Evolutionary conservation across 768 basidiomycete genomes (phyloP), one percentile per base, ranked within the genome.

Genomic region (Hygrophorus pudorinus): DNA sequence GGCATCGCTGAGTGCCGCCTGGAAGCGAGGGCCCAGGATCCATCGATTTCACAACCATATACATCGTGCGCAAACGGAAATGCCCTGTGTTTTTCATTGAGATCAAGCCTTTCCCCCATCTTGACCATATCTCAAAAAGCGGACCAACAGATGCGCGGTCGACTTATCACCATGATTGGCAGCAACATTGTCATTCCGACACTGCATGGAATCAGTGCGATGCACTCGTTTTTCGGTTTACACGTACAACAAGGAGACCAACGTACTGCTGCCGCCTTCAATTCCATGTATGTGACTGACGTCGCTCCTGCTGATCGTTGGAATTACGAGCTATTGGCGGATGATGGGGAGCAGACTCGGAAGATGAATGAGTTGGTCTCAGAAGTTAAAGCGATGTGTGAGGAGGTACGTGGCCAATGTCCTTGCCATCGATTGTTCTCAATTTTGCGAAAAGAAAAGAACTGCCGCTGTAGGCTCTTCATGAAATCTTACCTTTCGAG

Each of bases 221-320:
- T 53, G 53, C 18, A 45, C 49, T 42, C 38, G 46, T 12, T 48
- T 54, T 35, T 47, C 45, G 13, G 40, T 53, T n/a, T 51, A 50
- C 47, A 31, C 45, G 30, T 48, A 51, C 40, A 40, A 41, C 13
- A 42, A 35, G 32, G 47, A 39, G 32, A 50, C 24, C 11, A 40
- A 40, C 9, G n/a, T n/a, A 41, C 28, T 49, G 11, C n/a, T 16
- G 29, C 53, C 50, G 16, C 35, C 39, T 21, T 9, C 38, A 13
- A 51, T 55, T 29, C 28, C 28, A 37, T 16, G 24, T 44, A 18
- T 30, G 36, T 54, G 12, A 54, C 11, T 38, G 53, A 54, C 39
- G 41, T 51, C 28, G 53, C 54, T 30, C 53, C 53, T 14, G 46
- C 41, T 29, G 33, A 46, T 18, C 36, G 53, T 28, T 54, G 53